Evolutionary conservation across 441 rosid genomes (phyloP), one percentile per base, ranked within the genome.

Genomic region (Capsella rubella): DNA sequence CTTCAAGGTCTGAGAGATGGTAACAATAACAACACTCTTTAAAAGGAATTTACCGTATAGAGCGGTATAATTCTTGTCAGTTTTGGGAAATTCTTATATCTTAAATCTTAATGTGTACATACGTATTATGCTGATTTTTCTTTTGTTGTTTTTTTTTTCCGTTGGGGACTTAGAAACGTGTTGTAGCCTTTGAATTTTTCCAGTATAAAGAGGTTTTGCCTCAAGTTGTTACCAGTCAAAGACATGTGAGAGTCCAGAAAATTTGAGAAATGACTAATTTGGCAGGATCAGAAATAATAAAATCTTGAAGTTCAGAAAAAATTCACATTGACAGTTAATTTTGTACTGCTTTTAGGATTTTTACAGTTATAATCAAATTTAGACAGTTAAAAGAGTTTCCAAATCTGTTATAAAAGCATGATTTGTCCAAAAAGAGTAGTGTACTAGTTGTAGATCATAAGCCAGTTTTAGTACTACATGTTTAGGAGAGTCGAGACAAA

Each of bases 1-100:
- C 92, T 93, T 53, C 97, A 91, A 82, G 95, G 91, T 67, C 82
- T 93, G 67, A 87, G 85, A 80, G 92, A 91, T 4, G 82, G 86
- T 39, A 69, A 60, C 32, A 69, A 53, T 34, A 86, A 76, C 15
- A 86, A 71, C 42, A 69, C 78, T 56, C 84, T 83, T 71, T 46
- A 62, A 39, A 69, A 75, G 58, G 74, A 75, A 27, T 75, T 62
- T 62, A 62, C 75, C 59, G 64, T 76, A 70, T 70, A 50, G 21
- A 15, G 7, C 25, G 47, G 66, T 63, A 35, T 4, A 11, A 35
- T 10, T 56, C 25, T 68, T 63, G 71, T 56, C 67, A 71, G 66
- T 70, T 70, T 69, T 76, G 67, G 66, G 28, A 54, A 69, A 11
- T 57, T 46, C 2, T 68, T 68, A 16, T 10, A 21, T 49, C 39